Conservation (phyloP, 768 basidiomycete species). For the Amanita brunnescens region DNA sequence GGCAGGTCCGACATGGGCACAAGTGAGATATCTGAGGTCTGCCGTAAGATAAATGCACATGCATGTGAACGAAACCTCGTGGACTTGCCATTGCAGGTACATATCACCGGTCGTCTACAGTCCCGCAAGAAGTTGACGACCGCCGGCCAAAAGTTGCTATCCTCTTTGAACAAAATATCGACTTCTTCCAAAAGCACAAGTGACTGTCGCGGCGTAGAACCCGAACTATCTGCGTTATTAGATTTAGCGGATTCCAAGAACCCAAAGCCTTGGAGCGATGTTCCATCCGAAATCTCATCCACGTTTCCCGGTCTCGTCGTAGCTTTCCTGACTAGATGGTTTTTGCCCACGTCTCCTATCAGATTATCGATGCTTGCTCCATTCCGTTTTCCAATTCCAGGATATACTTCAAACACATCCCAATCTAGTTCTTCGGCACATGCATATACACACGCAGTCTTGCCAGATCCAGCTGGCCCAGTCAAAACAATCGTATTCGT, state of each 20-base stretch:
- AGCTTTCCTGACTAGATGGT: conserved; percentile 61
- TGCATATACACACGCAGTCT: conserved; percentile 89
- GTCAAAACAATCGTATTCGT: conserved; percentile 81
- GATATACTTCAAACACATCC: conserved; percentile 96
- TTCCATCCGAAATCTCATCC: neutral
- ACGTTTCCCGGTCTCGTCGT: conserved; percentile 10
- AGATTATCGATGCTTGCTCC: conserved; percentile 69
- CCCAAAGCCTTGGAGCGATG: too few relatives aligned
- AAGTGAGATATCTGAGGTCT: conserved; percentile 51
- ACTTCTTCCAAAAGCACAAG: conserved; percentile 92
- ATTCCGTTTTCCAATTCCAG: conserved; percentile 86
- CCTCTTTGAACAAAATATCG: conserved; percentile 86
- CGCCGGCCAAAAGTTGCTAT: conserved; percentile 78
- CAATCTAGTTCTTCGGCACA: conserved; percentile 91
- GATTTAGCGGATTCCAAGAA: neutral
- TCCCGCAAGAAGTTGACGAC: conserved; percentile 74
- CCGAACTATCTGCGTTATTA: conserved; percentile 10
- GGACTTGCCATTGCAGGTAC: conserved; percentile 87
- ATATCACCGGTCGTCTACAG: conserved; percentile 80
- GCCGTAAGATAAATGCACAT: conserved; percentile 3
- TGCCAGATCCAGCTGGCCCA: conserved; percentile 82
- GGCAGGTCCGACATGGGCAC: conserved; percentile 72
- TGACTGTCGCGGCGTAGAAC: conserved; percentile 58
- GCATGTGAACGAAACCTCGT: conserved; percentile 7
- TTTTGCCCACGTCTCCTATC: conserved; percentile 90